A percentile compares a stretch with the other conserved stretches of the same genome.
phyloP scores from a whole-genome alignment of 768 basidiomycete genomes.

The Lactarius hengduanensis region DNA sequence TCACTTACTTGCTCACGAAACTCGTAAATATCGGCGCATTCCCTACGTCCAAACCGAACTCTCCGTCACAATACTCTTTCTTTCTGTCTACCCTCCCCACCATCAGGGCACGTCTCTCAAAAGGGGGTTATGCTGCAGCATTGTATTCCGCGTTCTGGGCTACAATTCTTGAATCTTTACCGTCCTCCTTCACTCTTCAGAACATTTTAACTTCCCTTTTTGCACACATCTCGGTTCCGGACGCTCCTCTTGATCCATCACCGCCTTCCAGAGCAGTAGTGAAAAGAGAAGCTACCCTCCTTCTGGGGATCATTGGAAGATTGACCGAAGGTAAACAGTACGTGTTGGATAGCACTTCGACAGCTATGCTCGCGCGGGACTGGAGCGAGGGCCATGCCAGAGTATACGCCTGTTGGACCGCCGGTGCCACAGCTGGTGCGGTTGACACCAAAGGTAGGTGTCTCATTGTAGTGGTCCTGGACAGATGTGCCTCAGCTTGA shows the following conservation, averaged over 20 bases:
- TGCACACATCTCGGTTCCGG: conserved; percentile 41
- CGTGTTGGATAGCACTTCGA: conserved; percentile 50
- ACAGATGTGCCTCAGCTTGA: conserved; percentile 12
- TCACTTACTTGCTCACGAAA: conserved; percentile 60
- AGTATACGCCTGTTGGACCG: conserved; percentile 70
- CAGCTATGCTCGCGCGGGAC: conserved; percentile 51
- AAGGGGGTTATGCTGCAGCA: conserved; percentile 27
- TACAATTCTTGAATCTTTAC: conserved; percentile 44
- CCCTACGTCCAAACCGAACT: conserved; percentile 47
- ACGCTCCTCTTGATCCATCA: conserved; percentile 37
- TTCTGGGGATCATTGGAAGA: conserved; percentile 54
- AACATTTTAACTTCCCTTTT: conserved; percentile 61
- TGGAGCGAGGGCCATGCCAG: conserved; percentile 62
- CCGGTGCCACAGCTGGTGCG: conserved; percentile 41
- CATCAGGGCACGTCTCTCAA: conserved; percentile 44
- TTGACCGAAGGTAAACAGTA: conserved; percentile 45
- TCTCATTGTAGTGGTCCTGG: background rate
- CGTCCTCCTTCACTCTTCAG: conserved; percentile 53
- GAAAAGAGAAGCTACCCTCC: conserved; percentile 53
- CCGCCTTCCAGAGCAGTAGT: conserved; percentile 42
- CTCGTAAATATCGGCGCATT: conserved; percentile 68
- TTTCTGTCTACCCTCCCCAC: conserved; percentile 51
- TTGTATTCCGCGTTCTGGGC: conserved; percentile 54
- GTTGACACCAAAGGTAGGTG: conserved; percentile 37
- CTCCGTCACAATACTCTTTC: conserved; percentile 70